phyloP scores from a whole-genome alignment of 1,139 yeast genomes.

The Pichiaceae sp. region DNA sequence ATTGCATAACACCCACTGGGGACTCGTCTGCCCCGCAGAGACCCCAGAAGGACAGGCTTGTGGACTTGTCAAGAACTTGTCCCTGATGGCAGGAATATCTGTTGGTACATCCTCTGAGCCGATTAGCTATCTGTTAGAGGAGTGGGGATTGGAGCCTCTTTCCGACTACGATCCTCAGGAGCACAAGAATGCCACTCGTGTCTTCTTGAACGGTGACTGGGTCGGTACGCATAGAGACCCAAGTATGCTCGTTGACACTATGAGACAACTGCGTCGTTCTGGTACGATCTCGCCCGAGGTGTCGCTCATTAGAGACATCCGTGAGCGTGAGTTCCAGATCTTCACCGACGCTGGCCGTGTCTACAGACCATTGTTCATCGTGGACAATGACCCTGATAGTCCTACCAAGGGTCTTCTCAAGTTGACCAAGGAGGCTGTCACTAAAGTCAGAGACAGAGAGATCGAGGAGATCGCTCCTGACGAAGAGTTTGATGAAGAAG shows the following conservation, averaged over 20 bases:
- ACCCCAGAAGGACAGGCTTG: conserved; percentile 99
- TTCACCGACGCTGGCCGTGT: conserved; percentile 99
- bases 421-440: conserved; percentile 76
- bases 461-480: conserved; percentile 38
- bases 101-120: conserved; percentile 98
- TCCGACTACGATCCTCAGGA: conserved; percentile 94
- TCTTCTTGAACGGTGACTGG: conserved; percentile 98
- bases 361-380: conserved; percentile 88
- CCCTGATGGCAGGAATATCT: conserved; percentile 94
- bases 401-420: conserved; percentile 72
- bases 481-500: conserved; percentile 46
- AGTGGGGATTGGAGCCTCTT: conserved; percentile 98
- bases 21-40: conserved; percentile 98
- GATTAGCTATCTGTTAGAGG: conserved; percentile 84
- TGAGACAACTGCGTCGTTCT: conserved; percentile 86
- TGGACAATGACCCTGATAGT: conserved; percentile 70
- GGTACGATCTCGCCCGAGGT: conserved; percentile 97
- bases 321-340: conserved; percentile 91
- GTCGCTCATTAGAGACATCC: conserved; percentile 89
- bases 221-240: conserved; percentile 98
- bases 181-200: conserved; percentile 86
- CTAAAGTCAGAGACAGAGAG: conserved; percentile 59
- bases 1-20: conserved; percentile 99
- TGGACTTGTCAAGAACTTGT: conserved; percentile 94
- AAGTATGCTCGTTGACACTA: conserved; percentile 78